Percentiles rank a stretch among this genome's conserved stretches.
Evolutionary conservation across 768 basidiomycete species (phyloP).

Genomic region (Sarcodon sp.): DNA sequence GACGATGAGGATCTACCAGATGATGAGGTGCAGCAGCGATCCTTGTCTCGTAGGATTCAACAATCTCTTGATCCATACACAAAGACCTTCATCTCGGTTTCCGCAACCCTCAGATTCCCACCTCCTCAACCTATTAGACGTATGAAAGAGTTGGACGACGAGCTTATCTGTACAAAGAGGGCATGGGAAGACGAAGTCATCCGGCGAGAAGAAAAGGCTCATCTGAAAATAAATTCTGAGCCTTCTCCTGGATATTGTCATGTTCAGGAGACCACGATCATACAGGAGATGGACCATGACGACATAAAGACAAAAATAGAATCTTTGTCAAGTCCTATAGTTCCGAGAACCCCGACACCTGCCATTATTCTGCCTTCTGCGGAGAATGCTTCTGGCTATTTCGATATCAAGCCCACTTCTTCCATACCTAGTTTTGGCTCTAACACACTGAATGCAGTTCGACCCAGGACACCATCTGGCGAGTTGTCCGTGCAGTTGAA

Average conservation of each 20-base stretch:
- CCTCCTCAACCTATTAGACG: conserved; percentile 80
- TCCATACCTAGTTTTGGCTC: conserved; percentile 15
- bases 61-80: conserved; percentile 75
- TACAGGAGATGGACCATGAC: conserved; percentile 17
- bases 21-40: conserved; percentile 59
- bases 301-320: conserved; percentile 64
- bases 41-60: conserved; percentile 67
- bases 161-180: conserved; percentile 52
- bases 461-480: conserved; percentile 20
- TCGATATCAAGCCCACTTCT: conserved; percentile 21
- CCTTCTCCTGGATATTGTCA: conserved; percentile 12
- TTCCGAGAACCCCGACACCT: conserved; percentile 25
- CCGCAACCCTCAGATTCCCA: conserved; percentile 82
- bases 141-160: conserved; percentile 83
- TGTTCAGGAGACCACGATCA: conserved; percentile 29
- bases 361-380: conserved; percentile 13
- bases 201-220: conserved; percentile 55
- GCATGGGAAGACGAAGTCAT: conserved; percentile 86
- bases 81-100: conserved; percentile 85
- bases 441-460: conserved; percentile 15
- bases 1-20: conserved; percentile 34
- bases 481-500: conserved; percentile 37
- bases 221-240: conserved; percentile 5
- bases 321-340: conserved; percentile 23
- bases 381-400: conserved; percentile 28